Conservation (phyloP, 768 basidiomycete species). For the Cystobasidium onofrii region DNA sequence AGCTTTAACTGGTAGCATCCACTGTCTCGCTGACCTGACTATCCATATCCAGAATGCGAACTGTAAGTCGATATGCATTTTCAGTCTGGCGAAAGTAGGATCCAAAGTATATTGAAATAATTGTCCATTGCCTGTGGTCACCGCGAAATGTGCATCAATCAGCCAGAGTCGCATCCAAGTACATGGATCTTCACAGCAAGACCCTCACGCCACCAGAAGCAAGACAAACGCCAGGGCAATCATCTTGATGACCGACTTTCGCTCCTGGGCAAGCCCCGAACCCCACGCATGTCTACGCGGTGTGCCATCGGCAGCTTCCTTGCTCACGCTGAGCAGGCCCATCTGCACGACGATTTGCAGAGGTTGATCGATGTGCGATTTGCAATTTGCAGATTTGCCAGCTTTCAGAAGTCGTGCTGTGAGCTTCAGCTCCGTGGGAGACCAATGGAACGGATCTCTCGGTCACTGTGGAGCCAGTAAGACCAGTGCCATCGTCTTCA, state of each 20-base stretch:
- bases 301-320: conserved; percentile 38
- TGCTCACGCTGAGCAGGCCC: conserved; percentile 29
- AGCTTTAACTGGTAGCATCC: not conserved
- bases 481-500: not conserved
- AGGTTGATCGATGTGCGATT: not conserved
- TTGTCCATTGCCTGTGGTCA: conserved; percentile 30
- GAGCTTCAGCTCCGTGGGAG: too few relatives aligned
- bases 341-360: conserved; percentile 26
- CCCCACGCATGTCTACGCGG: conserved; percentile 36
- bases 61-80: conserved; percentile 42
- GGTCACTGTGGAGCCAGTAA: not conserved
- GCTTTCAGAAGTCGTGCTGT: too few relatives aligned
- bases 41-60: conserved; percentile 45
- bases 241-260: conserved; percentile 41
- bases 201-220: not conserved
- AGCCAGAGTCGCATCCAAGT: not conserved
- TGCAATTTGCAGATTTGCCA: not conserved
- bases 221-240: not conserved
- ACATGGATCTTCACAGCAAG: not conserved
- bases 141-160: not conserved
- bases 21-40: not conserved
- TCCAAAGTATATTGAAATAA: conserved; percentile 44
- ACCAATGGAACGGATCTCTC: too few relatives aligned
- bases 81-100: conserved; percentile 44
- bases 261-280: conserved; percentile 34